phyloP scores from a whole-genome alignment of 176 grass and related monocot species.

The Carex cristatella region DNA sequence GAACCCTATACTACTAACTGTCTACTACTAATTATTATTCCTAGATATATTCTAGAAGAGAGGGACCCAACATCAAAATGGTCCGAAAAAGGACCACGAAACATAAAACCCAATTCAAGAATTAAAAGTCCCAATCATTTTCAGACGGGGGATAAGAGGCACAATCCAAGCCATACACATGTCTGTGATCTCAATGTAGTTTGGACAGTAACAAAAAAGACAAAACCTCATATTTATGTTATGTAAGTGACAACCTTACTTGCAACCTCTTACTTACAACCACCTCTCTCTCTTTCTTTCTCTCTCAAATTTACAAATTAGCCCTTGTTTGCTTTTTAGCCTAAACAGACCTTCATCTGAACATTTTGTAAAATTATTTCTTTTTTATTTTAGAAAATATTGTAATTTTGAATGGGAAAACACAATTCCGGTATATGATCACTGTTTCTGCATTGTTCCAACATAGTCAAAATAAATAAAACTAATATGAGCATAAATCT shows the following conservation, averaged over 20 bases:
- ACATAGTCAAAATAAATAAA: background rate
- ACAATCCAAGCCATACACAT: conserved; percentile 33
- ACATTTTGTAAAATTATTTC: background rate
- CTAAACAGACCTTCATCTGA: background rate
- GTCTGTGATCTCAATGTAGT: conserved; percentile 26
- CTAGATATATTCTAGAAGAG: background rate
- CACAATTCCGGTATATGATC: background rate
- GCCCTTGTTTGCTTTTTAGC: background rate
- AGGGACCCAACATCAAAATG: background rate
- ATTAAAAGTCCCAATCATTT: background rate
- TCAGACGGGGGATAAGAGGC: background rate
- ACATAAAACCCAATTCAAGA: background rate
- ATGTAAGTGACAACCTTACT: conserved; percentile 20
- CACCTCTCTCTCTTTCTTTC: background rate
- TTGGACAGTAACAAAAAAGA: conserved; percentile 45
- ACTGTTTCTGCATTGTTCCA: background rate
- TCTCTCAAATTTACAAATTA: background rate
- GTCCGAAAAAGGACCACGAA: background rate
- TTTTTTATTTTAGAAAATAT: background rate
- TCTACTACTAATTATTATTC: too few relatives aligned
- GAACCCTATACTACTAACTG: background rate
- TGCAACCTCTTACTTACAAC: background rate
- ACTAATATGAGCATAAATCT: background rate
- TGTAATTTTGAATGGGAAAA: background rate
- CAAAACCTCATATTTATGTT: conserved; percentile 20